Evolutionary conservation across 768 basidiomycete genomes (phyloP).

Genomic region (Tulasnella sp.): DNA sequence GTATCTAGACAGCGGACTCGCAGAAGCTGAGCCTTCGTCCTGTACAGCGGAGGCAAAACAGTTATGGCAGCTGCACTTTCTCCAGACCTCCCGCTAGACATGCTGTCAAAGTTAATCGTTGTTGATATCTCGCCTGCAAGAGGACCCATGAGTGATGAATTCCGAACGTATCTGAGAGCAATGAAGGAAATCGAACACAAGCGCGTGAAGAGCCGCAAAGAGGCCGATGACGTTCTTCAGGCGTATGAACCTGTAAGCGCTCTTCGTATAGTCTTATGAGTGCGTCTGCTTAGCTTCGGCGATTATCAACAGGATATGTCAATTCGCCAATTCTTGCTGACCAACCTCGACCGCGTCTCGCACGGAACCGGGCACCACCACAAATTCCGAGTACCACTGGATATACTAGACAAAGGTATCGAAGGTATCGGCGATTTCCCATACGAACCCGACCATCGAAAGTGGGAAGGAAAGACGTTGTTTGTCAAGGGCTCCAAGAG

Average conservation of each 20-base stretch:
- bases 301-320: constrained; percentile 60
- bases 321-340: constrained; percentile 81
- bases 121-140: constrained; percentile 81
- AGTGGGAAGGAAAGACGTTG: constrained; percentile 63
- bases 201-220: constrained; percentile 61
- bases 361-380: constrained; percentile 43
- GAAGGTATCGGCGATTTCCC: constrained; percentile 78
- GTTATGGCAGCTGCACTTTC: constrained; percentile 71
- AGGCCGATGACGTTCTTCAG: constrained; percentile 68
- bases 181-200: constrained; percentile 75
- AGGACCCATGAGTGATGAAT: constrained; percentile 63
- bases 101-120: constrained; percentile 64
- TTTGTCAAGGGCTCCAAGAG: constrained; percentile 81
- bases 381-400: constrained; percentile 75
- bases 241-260: constrained; percentile 63
- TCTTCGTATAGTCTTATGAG: background rate
- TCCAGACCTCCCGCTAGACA: constrained; percentile 48
- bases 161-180: constrained; percentile 63
- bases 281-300: background rate
- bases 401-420: constrained; percentile 64
- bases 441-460: constrained; percentile 58
- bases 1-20: background rate
- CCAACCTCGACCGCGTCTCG: constrained; percentile 64
- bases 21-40: background rate
- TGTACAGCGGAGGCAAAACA: constrained; percentile 82